Base-by-base conservation (phyloP, 768 basidiomycete genomes). In the Trametes sanguinea region DNA sequence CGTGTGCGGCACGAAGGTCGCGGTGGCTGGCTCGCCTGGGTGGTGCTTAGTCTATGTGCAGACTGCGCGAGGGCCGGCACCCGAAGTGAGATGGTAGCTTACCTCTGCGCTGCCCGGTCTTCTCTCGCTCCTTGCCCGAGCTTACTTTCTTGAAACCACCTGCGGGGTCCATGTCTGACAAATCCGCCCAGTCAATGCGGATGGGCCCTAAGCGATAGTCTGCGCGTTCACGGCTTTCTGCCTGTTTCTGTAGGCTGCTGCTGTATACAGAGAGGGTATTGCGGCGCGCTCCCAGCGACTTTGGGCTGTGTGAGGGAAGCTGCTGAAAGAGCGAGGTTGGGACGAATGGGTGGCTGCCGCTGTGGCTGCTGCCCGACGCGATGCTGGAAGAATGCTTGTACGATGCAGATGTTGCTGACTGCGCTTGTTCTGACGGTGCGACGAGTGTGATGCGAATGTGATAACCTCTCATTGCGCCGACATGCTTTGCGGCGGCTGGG, bases 251-350 rank as follows among this genome's bases (percentile, higher is more conserved):
- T 11, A 67, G 55, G 6, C 74, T 70, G 56, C 79, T 78, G 65
- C 29, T 45, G 45, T 61, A 53, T 4, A 51, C 39, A 1, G 77
- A 78, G 30, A 77, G 70, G 1, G 85, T 81, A 76, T 82, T 86
- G 66, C 77, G 75, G 37, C 83, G 79, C 29, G 75, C 68, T 27
- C 79, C 80, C 27, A 80, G 13, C 9, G 48, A 68, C 65, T 78
- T 83, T 11, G 79, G 74, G 54, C 77, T 73, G 67, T 90, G 86
- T 29, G 82, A 74, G 30, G 90, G 89, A 60, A 92, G 78, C 57
- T 75, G 78, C 60, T 86, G 83, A 68, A 90, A 90, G 51, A 91
- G 66, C 39, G 82, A 81, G 27, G 75, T 76, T 0, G 88, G 89
- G 47, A 84, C 69, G 62, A 77, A 78, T 9, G 71, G 67, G 8